Evolutionary conservation across 176 grass and related monocot genomes (phyloP), one percentile per base, ranked within the genome.

Genomic region (Carex cristatella): DNA sequence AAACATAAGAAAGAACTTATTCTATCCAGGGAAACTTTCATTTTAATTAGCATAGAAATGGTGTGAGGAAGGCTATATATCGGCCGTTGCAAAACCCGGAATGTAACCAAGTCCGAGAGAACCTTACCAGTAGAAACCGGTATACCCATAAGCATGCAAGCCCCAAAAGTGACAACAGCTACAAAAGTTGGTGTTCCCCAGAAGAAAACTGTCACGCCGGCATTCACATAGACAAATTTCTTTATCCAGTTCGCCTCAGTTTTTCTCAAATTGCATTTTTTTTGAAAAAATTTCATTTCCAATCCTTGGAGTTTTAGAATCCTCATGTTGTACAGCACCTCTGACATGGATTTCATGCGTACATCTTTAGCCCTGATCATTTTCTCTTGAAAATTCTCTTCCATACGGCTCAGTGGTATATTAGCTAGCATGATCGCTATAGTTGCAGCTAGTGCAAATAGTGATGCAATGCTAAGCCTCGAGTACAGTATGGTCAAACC

Each of bases 221-320:
- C 80, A 12, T 76, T 72, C 0, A 84, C 84, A 77, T 97, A 97
- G 4, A 91, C 74, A 44, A 88, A 85, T 64, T 91, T 97, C 75
- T 89, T 92, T 40, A 94, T 77, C 92, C 90, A 97, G 65, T 80
- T 94, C 0, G 33, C 49, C 86, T 97, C 92, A 0, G 70, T 88
- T 70, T 91, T 91, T 83, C 94, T 91, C 60, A 97, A 70, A 30
- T 92, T 86, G 4, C 82, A 65, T 61, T 94, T 97, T 85, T 88
- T 97, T 83, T 88, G 94, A 19, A 97, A 73, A 84, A 97, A 97
- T 54, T 88, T 94, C 94, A 94, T 97, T 53, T 97, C 94, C 94
- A 90, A 97, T 7, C 85, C 94, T 57, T 97, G 92, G 35, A 94
- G 63, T 16, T 94, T 97, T 64, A 97, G 92, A 89, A 90, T 94